Evolutionary conservation across 306 rosid genomes (phyloP).

Genomic region (Dalbergia cochinchinensis): DNA sequence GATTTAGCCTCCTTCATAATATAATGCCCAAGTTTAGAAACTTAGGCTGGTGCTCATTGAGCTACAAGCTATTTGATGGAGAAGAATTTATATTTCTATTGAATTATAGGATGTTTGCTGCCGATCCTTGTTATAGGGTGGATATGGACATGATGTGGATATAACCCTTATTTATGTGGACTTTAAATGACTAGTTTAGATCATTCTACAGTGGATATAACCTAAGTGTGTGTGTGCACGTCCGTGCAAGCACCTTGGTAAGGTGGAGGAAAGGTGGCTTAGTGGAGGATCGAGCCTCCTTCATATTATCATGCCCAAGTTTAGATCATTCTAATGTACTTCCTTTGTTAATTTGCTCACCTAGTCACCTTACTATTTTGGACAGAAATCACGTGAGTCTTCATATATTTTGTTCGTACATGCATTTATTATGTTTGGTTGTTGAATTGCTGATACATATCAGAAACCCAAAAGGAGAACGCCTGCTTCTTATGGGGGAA

Average conservation of each 20-base stretch:
- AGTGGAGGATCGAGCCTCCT: too few species aligned
- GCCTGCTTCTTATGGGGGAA: slow-evolving; percentile 78
- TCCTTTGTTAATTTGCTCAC: slow-evolving; percentile 8
- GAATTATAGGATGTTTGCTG: neutral
- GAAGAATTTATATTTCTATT: neutral
- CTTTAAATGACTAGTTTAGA: neutral
- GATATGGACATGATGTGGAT: slow-evolving; percentile 7
- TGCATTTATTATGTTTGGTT: slow-evolving; percentile 31
- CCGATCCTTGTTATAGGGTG: slow-evolving; percentile 3
- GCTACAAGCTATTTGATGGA: neutral
- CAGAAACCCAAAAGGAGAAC: slow-evolving; percentile 90
- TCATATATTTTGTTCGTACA: slow-evolving; percentile 11
- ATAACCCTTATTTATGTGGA: neutral
- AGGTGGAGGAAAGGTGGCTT: too few species aligned
- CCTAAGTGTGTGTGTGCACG: too few species aligned
- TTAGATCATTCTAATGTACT: neutral
- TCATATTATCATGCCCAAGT: neutral
- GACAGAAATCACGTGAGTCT: slow-evolving; percentile 5
- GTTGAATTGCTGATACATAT: slow-evolving; percentile 34
- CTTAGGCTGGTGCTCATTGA: neutral
- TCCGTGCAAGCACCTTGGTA: too few species aligned
- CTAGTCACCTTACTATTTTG: neutral
- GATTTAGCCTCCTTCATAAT: neutral
- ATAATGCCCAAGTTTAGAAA: too few species aligned
- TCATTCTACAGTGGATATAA: neutral